These are phyloP conservation scores for Noccaea caerulescens DNA, from an alignment of 345 rosid genomes.

Conservation along the genomic window DNA sequence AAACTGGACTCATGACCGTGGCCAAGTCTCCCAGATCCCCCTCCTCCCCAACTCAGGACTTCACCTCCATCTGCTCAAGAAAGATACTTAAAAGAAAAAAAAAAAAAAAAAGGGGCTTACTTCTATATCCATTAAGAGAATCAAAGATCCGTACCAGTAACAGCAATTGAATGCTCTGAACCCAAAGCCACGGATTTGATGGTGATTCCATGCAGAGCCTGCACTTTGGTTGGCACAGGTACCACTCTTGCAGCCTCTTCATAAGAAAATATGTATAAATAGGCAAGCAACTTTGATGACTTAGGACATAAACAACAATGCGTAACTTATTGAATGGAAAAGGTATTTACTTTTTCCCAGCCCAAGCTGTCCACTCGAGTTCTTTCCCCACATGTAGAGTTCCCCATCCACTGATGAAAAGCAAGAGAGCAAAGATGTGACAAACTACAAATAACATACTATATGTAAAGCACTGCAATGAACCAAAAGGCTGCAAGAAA, in stretches of 20 bases:
- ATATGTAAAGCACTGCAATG: constrained; percentile 2
- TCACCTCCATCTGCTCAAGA: constrained; percentile 66
- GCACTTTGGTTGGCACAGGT: constrained; percentile 68
- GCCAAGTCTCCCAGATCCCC: constrained; percentile 88
- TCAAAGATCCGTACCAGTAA: constrained; percentile 64
- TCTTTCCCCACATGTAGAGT: constrained; percentile 92
- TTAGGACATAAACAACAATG: constrained; percentile 7
- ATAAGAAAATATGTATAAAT: constrained; percentile 27
- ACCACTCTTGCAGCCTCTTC: constrained; percentile 69
- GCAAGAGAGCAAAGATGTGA: constrained; percentile 11
- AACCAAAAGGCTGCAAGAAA: neutral
- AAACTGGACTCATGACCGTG: constrained; percentile 77
- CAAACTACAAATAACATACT: neutral
- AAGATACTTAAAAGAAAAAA: constrained; percentile 17
- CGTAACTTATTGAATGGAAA: neutral
- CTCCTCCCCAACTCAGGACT: constrained; percentile 92
- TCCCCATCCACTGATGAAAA: constrained; percentile 70
- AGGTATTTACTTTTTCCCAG: constrained; percentile 76
- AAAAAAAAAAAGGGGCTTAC: constrained; percentile 9
- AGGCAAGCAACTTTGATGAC: constrained; percentile 14
- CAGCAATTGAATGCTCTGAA: constrained; percentile 90
- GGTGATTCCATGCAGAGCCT: constrained; percentile 68
- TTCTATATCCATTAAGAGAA: constrained; percentile 19
- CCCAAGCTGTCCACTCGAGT: constrained; percentile 94
- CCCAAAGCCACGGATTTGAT: constrained; percentile 75